phyloP scores from a whole-genome alignment of 2,329 filamentous ascomycete genomes.

The Neofusicoccum cordaticola region DNA sequence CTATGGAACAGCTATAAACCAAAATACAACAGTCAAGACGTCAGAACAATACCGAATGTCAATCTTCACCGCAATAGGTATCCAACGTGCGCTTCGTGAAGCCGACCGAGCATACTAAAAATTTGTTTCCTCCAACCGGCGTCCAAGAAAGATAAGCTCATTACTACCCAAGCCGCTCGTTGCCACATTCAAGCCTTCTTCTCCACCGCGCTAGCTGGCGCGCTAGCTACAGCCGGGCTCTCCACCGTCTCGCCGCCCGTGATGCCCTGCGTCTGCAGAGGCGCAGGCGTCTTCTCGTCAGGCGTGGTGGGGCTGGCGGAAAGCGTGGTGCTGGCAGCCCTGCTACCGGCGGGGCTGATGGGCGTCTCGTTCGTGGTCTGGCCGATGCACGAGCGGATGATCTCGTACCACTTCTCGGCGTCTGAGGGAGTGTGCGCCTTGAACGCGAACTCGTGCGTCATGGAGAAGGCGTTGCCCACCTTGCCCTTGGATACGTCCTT shows the following conservation, averaged over 20 bases:
- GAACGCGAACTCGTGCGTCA: conserved; percentile 77
- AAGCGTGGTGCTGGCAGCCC: conserved; percentile 30
- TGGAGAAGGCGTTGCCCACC: conserved; percentile 75
- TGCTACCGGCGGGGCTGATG: conserved; percentile 30
- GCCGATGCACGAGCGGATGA: conserved; percentile 64
- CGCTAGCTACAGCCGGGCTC: conserved; percentile 4
- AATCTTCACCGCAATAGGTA: background rate
- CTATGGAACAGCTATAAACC: background rate
- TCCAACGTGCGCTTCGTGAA: background rate
- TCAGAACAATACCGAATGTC: background rate
- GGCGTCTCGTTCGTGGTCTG: conserved; percentile 43
- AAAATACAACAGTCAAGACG: background rate
- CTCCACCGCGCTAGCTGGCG: conserved; percentile 25
- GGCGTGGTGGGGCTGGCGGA: conserved; percentile 15
- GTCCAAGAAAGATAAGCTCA: background rate
- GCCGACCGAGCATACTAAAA: background rate
- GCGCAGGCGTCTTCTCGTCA: conserved; percentile 22
- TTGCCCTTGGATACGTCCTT: conserved; percentile 81
- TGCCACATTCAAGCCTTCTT: conserved; percentile 24
- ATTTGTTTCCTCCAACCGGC: background rate
- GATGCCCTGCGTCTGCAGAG: conserved; percentile 34
- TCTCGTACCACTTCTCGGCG: conserved; percentile 79
- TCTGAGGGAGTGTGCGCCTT: conserved; percentile 80
- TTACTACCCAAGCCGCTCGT: background rate
- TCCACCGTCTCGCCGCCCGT: conserved; percentile 23